Evolutionary conservation across 2,329 filamentous ascomycete genomes (phyloP), one percentile per base, ranked within the genome.

Genomic region (Penicillium janthinellum): DNA sequence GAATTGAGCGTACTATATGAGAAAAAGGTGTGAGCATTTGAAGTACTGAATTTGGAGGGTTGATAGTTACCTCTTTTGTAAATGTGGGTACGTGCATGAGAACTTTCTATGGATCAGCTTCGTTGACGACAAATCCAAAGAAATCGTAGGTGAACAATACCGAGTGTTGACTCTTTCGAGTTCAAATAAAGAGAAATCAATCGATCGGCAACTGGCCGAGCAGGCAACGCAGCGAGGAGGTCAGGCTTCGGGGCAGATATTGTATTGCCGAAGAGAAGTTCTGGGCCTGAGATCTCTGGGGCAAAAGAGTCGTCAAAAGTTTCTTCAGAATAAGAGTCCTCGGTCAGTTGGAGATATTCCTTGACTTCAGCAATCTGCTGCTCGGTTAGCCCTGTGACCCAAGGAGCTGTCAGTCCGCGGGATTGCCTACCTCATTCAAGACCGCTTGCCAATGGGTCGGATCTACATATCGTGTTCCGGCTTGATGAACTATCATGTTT

Each of bases 141-240:
- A 4, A 3, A 10, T n/a, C 5, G 22, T 11, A 17, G n/a, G 34
- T 31, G 14, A 4, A 11, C 12, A 54, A 39, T 61, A 70, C 69
- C 54, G 7, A 69, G 52, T 12, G 61, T 54, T 8, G 65, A 58
- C 22, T 68, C 70, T 28, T 58, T 58, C 4, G 67, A 71, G 42
- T 71, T 69, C 37, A 75, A 57, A 54, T 69, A 70, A 4, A 51
- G 54, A 17, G 67, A 67, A 7, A 74, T 57, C 2, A 72, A 53
- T 10, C 61, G 58, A 50, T 74, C 69, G 14, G 67, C 66, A 3
- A 58, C 45, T 3, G 56, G 17, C 54, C 66, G 66, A 15, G 61
- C 45, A 1, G 72, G 72, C 8, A 74, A 41, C 22, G 62, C 65
- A 15, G 59, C 63, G 14, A 73, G 60, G 5, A 72, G 59, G n/a